These are phyloP conservation scores for Cladosporium cucumerinum DNA, from an alignment of 2,329 filamentous ascomycete species.

Conservation along the genomic window DNA sequence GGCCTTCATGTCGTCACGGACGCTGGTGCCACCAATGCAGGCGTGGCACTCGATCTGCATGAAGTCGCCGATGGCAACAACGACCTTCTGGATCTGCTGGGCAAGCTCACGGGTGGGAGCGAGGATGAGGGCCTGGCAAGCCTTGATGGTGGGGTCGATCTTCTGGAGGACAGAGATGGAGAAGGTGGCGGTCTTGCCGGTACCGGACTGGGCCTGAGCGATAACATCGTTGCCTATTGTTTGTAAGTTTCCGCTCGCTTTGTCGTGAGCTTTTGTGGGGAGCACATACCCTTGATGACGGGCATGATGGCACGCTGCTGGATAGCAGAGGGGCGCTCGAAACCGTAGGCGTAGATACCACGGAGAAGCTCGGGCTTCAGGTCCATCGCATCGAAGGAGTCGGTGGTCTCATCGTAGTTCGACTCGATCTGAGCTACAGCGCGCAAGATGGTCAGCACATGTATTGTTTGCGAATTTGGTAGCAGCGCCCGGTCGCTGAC, in stretches of 20 bases:
- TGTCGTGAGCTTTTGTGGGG: not conserved
- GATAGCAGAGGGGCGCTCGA: slow-evolving; percentile 98
- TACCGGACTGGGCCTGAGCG: slow-evolving; percentile 98
- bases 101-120: slow-evolving; percentile 95
- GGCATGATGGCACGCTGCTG: slow-evolving; percentile 99
- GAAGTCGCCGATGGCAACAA: slow-evolving; percentile 99
- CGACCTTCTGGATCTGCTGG: slow-evolving; percentile 96
- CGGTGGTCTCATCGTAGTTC: slow-evolving; percentile 99
- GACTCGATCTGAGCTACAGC: slow-evolving; percentile 93
- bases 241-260: slow-evolving; percentile 16
- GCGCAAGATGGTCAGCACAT: slow-evolving; percentile 10
- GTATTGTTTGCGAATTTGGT: not conserved
- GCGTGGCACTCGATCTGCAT: slow-evolving; percentile 99
- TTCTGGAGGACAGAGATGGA: slow-evolving; percentile 99
- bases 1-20: slow-evolving; percentile 79
- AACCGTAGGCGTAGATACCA: slow-evolving; percentile 99
- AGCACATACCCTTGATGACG: slow-evolving; percentile 74
- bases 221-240: slow-evolving; percentile 91
- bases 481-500: not conserved
- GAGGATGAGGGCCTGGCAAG: slow-evolving; percentile 94
- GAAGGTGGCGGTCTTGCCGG: slow-evolving; percentile 99
- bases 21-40: slow-evolving; percentile 96
- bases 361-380: slow-evolving; percentile 96
- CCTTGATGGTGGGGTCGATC: slow-evolving; percentile 91
- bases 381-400: slow-evolving; percentile 98